These are phyloP conservation scores for Knoxia roxburghii DNA, from an alignment of 257 asterid species.

Conservation along the genomic window DNA sequence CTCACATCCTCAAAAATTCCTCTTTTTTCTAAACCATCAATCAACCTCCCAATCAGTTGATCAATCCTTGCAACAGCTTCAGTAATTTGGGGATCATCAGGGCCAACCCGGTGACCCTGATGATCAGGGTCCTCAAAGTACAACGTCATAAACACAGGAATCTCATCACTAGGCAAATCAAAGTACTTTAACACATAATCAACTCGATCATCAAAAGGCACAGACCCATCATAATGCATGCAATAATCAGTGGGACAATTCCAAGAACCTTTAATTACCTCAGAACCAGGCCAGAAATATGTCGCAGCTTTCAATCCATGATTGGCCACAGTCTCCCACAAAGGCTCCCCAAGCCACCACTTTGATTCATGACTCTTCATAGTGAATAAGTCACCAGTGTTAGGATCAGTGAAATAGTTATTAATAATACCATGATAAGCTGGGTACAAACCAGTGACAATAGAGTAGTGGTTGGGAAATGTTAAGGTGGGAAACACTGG, in stretches of 20 bases:
- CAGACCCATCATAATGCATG: slow-evolving; percentile 46
- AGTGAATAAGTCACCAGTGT: slow-evolving; percentile 41
- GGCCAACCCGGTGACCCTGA: slow-evolving; percentile 72
- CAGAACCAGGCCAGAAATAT: slow-evolving; percentile 78
- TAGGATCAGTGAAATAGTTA: slow-evolving; percentile 54
- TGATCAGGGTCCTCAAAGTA: slow-evolving; percentile 76
- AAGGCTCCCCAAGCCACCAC: slow-evolving; percentile 86
- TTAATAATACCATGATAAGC: slow-evolving; percentile 60
- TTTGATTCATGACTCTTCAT: slow-evolving; percentile 55
- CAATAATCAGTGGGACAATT: slow-evolving; percentile 44
- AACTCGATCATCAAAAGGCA: slow-evolving; percentile 62
- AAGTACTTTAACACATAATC: slow-evolving; percentile 55
- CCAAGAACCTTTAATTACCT: slow-evolving; percentile 63
- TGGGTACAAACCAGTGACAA: slow-evolving; percentile 75
- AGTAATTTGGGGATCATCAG: slow-evolving; percentile 53
- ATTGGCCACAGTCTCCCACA: slow-evolving; percentile 64
- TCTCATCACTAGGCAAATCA: slow-evolving; percentile 48
- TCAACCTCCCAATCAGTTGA: slow-evolving; percentile 48
- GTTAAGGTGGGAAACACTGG: slow-evolving; percentile 72
- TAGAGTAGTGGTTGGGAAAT: slow-evolving; percentile 71
- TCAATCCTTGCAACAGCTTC: slow-evolving; percentile 50
- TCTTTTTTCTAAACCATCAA: slow-evolving; percentile 48
- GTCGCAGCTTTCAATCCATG: slow-evolving; percentile 64
- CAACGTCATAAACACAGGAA: slow-evolving; percentile 59
- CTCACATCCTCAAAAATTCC: slow-evolving; percentile 61